Base-by-base conservation (phyloP, 1,284 basidiomycete genomes). In the Heterobasidion parviporum region DNA sequence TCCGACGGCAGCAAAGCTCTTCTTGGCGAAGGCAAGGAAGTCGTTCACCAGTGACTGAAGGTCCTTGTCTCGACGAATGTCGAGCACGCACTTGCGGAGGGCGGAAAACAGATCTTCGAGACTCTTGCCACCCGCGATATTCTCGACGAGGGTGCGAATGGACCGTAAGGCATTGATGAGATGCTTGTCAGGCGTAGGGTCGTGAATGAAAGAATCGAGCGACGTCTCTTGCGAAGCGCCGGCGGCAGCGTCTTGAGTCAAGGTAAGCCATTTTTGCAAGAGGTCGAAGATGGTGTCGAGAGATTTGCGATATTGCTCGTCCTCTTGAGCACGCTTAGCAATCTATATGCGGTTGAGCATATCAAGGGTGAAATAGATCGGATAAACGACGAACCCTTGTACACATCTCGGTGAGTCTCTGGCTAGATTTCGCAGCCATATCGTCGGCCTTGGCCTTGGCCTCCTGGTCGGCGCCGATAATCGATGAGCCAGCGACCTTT, bases 241-340 rank as follows among this genome's bases (percentile, higher is more conserved):
- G 6, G 75, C 69, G 0, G 76, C 76, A 2, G 74, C 69, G 55
- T 83, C 78, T 20, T 83, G 70, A 0, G 78, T 74, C 49, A 73
- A 70, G 57, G 78, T 72, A 34, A 85, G 61, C 69, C 85, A 83
- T 59, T 81, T 81, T 59, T 81, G 74, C 2, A 78, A 62, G 52
- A 81, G 72, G 50, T 69, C 68, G 62, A 87, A 80, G 44, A 87
- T 66, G 4, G 78, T 82, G 32, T 77, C 70, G 50, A 88, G 68
- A 0, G 83, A 70, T 1, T 74, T 66, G 56, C 76, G 77, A 57
- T 86, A 88, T 15, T 76, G 71, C 14, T 76, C 69, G 58, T 87
- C 81, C 9, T 73, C 73, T 57, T 83, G 81, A 1, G 83, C 81
- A 26, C 80, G 78, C 56, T 85, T 80, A 61, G 76, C 80, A 8